phyloP scores from a whole-genome alignment of 352 stramenopile species.

The Phytopythium kandeliae region DNA sequence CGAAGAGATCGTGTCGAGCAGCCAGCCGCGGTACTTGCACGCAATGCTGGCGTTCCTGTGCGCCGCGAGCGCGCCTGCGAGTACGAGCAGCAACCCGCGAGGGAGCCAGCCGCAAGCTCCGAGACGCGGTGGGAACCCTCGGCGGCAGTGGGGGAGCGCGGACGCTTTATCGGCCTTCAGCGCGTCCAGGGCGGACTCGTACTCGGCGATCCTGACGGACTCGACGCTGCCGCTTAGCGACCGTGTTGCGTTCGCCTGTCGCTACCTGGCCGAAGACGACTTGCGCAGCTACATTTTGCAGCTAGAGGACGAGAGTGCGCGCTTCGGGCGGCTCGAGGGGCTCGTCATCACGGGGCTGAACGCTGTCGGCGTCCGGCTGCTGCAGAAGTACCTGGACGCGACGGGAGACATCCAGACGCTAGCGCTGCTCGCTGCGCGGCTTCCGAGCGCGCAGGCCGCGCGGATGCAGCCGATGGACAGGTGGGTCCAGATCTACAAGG shows the following conservation, averaged over 20 bases:
- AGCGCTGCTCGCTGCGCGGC: slow-evolving; percentile 73
- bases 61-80: slow-evolving; percentile 28
- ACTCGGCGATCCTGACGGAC: slow-evolving; percentile 82
- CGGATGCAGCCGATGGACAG: slow-evolving; percentile 61
- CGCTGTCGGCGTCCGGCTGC: slow-evolving; percentile 72
- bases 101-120: slow-evolving; percentile 21
- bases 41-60: slow-evolving; percentile 76
- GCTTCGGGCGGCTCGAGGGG: slow-evolving; percentile 85
- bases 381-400: slow-evolving; percentile 90
- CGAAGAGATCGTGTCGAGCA: slow-evolving; percentile 57
- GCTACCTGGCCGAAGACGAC: slow-evolving; percentile 83
- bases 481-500: slow-evolving; percentile 91
- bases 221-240: slow-evolving; percentile 84
- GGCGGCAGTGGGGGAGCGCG: slow-evolving; percentile 57
- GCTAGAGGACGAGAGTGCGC: slow-evolving; percentile 76
- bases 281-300: slow-evolving; percentile 77
- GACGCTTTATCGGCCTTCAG: slow-evolving; percentile 41
- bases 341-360: slow-evolving; percentile 88
- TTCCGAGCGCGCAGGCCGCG: slow-evolving; percentile 45
- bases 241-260: slow-evolving; percentile 88
- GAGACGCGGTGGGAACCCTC: slow-evolving; percentile 20
- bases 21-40: slow-evolving; percentile 73
- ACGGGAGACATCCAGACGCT: slow-evolving; percentile 90
- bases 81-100: slow-evolving; percentile 17
- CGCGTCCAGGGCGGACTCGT: slow-evolving; percentile 38